Conservation (phyloP, 331 rosid genomes). For the Malus hybrid region DNA sequence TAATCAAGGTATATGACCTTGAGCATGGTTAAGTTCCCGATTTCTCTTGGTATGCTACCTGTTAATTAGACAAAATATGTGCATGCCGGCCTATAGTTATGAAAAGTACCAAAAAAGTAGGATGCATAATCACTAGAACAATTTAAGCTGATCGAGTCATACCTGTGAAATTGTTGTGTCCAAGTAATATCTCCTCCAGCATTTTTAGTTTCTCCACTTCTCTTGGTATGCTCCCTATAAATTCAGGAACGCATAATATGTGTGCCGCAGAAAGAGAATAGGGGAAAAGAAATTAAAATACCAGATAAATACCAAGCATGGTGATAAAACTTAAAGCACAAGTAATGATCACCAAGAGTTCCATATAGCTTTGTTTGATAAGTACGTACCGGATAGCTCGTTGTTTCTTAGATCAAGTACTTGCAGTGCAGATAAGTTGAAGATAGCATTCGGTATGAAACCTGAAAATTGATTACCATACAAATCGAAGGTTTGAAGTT, state of each 20-base stretch:
- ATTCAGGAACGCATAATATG: too few species aligned
- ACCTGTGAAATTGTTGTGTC: neutral
- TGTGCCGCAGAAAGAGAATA: too few species aligned
- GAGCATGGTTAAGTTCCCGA: neutral
- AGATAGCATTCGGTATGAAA: neutral
- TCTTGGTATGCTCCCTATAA: constrained; percentile 11
- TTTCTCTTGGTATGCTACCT: neutral
- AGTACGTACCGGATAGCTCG: neutral
- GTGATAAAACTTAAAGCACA: neutral
- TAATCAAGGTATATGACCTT: neutral
- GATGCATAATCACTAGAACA: neutral
- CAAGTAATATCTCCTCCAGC: neutral
- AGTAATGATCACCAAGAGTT: neutral
- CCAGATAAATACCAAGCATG: neutral
- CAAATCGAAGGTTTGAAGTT: neutral
- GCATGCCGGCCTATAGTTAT: neutral
- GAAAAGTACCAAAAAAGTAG: neutral
- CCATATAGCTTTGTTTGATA: neutral
- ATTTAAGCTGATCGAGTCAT: neutral
- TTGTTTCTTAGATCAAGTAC: neutral
- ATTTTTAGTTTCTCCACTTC: constrained; percentile 1
- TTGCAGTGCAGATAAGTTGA: constrained; percentile 11
- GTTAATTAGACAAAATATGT: neutral
- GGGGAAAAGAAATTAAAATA: too few species aligned
- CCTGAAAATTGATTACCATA: neutral